Evolutionary conservation across 2,329 filamentous ascomycete species (phyloP).

Genomic region (Verticillium tricorpus): DNA sequence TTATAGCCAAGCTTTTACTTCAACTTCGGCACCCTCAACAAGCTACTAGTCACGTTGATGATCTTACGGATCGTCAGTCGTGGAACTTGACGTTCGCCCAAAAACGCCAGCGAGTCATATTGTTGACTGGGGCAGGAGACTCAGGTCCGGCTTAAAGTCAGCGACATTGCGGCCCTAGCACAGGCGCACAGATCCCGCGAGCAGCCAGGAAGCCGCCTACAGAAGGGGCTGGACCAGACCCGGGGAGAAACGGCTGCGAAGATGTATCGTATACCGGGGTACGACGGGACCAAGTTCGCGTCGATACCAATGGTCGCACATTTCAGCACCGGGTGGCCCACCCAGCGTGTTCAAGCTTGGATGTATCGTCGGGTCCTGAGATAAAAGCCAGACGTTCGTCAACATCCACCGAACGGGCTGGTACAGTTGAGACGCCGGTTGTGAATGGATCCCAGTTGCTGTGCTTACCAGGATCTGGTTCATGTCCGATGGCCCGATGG

Average conservation of each 20-base stretch:
- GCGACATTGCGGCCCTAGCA: not conserved
- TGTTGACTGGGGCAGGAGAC: not conserved
- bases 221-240: not conserved
- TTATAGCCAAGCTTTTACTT: too few relatives aligned
- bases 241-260: not conserved
- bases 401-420: constrained; percentile 9
- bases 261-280: constrained; percentile 7
- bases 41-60: too few relatives aligned
- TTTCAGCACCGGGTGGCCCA: not conserved
- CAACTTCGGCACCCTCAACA: too few relatives aligned
- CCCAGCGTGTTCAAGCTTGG: constrained; percentile 17
- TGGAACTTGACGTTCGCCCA: too few relatives aligned
- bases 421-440: constrained; percentile 7
- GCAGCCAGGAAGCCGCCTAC: not conserved
- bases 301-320: constrained; percentile 12
- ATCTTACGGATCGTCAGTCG: too few relatives aligned
- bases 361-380: constrained; percentile 14
- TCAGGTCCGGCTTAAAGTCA: not conserved
- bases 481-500: constrained; percentile 8
- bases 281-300: constrained; percentile 18
- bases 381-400: constrained; percentile 13
- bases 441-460: constrained; percentile 13
- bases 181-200: too few relatives aligned
- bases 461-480: constrained; percentile 3
- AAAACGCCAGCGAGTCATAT: too few relatives aligned